Evolutionary conservation across 73 alveolate species (phyloP).

Genomic region (Paraurostyla sp.): DNA sequence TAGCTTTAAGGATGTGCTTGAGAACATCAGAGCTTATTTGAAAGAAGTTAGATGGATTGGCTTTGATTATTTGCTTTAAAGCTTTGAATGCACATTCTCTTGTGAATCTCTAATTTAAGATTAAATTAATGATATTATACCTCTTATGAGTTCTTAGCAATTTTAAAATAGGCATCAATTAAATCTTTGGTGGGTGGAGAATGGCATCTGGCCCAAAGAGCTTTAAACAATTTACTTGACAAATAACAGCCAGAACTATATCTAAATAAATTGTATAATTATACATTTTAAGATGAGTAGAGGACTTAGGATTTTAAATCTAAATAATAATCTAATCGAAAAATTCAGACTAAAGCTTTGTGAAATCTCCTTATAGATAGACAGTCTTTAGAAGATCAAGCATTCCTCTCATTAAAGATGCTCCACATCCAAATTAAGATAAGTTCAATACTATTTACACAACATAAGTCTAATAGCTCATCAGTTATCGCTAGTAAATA

Average conservation of each 20-base stretch:
- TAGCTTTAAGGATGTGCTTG: conserved; percentile 34
- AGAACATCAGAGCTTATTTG: conserved; percentile 43
- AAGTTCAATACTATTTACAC: conserved; percentile 3
- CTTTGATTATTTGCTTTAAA: conserved; percentile 15
- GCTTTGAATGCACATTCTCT: conserved; percentile 58
- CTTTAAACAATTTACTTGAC: conserved; percentile 41
- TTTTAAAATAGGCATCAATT: conserved; percentile 41
- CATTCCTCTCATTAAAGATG: conserved; percentile 66
- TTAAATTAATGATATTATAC: not conserved
- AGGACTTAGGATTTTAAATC: conserved; percentile 18
- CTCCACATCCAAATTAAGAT: conserved; percentile 63
- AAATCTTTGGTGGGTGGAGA: conserved; percentile 73
- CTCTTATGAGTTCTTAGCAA: conserved; percentile 64
- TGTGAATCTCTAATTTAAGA: conserved; percentile 19
- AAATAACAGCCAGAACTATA: conserved; percentile 34
- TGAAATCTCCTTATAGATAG: conserved; percentile 66
- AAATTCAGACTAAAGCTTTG: conserved; percentile 54
- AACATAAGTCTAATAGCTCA: not conserved
- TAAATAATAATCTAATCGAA: conserved; percentile 25
- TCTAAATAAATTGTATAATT: not conserved
- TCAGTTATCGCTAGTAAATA: conserved; percentile 21
- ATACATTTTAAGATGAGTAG: conserved; percentile 40
- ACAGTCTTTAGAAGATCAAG: conserved; percentile 45
- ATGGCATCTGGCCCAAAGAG: conserved; percentile 67
- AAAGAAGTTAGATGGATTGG: conserved; percentile 58